Conservation (phyloP, 257 asterid species). For the Lantana camara region DNA sequence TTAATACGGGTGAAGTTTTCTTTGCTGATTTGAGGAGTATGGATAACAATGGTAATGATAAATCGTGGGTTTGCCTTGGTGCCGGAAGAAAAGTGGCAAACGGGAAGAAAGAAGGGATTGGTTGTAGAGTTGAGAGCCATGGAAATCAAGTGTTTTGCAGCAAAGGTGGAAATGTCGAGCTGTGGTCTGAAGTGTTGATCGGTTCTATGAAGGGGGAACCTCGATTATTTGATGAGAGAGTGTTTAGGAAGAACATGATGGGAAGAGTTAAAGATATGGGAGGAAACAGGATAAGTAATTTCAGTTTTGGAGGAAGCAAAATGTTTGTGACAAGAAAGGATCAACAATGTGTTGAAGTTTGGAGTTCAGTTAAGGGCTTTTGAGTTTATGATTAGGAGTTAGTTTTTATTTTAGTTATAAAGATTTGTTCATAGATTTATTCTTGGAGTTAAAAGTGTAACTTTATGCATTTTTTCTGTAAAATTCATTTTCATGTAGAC, state of each 20-base stretch:
- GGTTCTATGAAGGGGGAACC: constrained; percentile 36
- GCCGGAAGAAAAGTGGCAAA: constrained; percentile 52
- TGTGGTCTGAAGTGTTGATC: constrained; percentile 79
- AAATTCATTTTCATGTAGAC: too few species aligned
- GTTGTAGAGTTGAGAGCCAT: constrained; percentile 68
- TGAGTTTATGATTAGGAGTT: constrained; percentile 2
- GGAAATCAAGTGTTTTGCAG: constrained; percentile 87
- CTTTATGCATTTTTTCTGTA: too few species aligned
- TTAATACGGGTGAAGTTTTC: constrained; percentile 79
- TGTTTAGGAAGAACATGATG: constrained; percentile 74
- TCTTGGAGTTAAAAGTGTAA: too few species aligned
- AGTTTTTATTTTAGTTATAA: too few species aligned
- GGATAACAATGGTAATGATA: constrained; percentile 40
- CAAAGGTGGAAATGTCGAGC: constrained; percentile 70
- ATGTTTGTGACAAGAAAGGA: constrained; percentile 83
- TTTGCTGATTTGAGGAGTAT: constrained; percentile 69
- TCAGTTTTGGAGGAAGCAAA: constrained; percentile 81
- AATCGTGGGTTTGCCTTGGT: constrained; percentile 77
- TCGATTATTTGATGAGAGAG: constrained; percentile 35
- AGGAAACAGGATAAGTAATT: constrained; percentile 53
- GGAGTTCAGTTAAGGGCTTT: constrained; percentile 54
- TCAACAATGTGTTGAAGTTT: constrained; percentile 75
- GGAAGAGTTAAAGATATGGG: constrained; percentile 74
- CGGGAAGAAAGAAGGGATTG: constrained; percentile 86
- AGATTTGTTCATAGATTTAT: too few species aligned